Evolutionary conservation across 176 grass and related monocot species (phyloP), one percentile per base, ranked within the genome.

Genomic region (Melocanna baccifera): DNA sequence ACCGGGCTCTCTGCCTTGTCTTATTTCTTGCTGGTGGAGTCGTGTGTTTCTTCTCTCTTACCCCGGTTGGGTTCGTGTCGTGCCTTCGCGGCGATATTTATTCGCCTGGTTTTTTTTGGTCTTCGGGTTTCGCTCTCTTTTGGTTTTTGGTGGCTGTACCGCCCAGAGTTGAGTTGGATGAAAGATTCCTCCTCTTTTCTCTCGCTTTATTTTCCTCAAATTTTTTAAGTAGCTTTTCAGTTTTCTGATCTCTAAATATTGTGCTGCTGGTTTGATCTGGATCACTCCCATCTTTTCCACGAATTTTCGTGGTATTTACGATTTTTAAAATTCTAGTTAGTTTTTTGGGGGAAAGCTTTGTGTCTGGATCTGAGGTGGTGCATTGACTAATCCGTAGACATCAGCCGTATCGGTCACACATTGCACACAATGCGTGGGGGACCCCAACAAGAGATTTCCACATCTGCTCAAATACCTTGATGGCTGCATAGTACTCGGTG

Each of bases 351-450:
- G 22, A 51, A 66, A 68, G 7, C 78, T 69, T 39, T 20, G 74
- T 84, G 50, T 19, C 51, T 79, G 75, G 67, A 83, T 90, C 88
- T 87, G 47, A 30, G 13, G 75, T 7, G 87, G 48, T 89, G 77
- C n/a, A 20, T 66, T 84, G 66, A 26, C 30, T 52, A n/a, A 32
- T 42, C 43, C 29, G 2, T 82, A 73, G 71, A 36, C 61, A 65
- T 58, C 32, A 19, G 1, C 67, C 48, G 79, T 74, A 74, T 83
- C 67, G 61, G 84, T 86, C 79, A 83, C 74, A 26, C 58, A 82
- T 83, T 86, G 72, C 81, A 12, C 81, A 12, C 72, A 73, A 79
- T 79, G 81, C 80, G 15, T 45, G 43, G 71, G 23, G 80, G 28
- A 56, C 66, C 84, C 18, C 36, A 40, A 12, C 67, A 41, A 45